A percentile compares a stretch with the other conserved stretches of the same genome.
phyloP scores from a whole-genome alignment of 139 green algal species.

The Pleodorina starrii region DNA sequence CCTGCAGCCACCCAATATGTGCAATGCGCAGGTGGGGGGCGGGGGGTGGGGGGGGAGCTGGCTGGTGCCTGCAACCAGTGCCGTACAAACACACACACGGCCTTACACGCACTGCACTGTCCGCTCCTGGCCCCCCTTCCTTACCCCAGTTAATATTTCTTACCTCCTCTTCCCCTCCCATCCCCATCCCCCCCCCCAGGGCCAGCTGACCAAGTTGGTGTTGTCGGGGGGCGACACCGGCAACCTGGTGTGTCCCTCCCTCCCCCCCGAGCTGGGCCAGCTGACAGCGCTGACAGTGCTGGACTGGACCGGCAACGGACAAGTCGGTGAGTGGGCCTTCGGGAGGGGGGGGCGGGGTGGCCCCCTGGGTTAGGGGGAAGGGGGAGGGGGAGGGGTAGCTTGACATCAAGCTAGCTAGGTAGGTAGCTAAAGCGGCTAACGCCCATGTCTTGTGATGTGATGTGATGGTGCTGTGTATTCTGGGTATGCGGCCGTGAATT shows the following conservation, averaged over 20 bases:
- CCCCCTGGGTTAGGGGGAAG: neutral
- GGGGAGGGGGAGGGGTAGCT: neutral
- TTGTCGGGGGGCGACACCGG: conserved; percentile 24
- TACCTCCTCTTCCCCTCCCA: neutral
- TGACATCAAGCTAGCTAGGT: too few species aligned
- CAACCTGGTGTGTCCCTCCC: conserved; percentile 49
- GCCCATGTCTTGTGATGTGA: too few species aligned
- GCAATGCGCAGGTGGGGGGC: neutral
- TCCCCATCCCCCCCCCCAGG: neutral
- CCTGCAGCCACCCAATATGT: conserved; percentile 25
- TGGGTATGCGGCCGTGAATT: too few species aligned
- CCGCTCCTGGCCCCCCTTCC: too few species aligned
- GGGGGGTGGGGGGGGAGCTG: too few species aligned
- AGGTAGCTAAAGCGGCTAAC: too few species aligned
- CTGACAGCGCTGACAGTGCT: neutral
- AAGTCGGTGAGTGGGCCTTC: neutral
- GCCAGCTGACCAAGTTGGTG: conserved; percentile 39
- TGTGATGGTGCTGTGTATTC: too few species aligned
- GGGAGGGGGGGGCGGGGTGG: neutral
- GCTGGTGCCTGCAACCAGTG: too few species aligned
- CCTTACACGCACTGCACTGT: too few species aligned
- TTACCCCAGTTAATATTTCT: too few species aligned
- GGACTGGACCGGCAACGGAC: conserved; percentile 39
- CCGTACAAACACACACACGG: too few species aligned
- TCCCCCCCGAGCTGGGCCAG: conserved; percentile 21